These are phyloP conservation scores for Conidiobolus incongruus DNA, from an alignment of 371 early-diverging fungal genomes.

Conservation along the genomic window DNA sequence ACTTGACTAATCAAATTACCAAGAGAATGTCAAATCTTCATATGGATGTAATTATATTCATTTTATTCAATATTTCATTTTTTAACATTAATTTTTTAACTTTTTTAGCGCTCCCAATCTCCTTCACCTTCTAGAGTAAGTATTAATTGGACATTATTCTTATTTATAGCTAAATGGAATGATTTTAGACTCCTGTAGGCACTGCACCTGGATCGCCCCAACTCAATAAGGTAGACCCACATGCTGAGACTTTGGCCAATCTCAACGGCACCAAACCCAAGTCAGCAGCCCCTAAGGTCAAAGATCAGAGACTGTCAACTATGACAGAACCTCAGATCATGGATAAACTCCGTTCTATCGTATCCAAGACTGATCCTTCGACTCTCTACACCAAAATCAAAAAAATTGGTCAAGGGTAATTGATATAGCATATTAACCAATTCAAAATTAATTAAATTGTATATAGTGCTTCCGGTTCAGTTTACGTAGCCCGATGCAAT, in stretches of 20 bases:
- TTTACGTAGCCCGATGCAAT: slow-evolving; percentile 60
- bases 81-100: no score
- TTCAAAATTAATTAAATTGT: background rate
- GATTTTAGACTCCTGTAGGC: slow-evolving; percentile 7
- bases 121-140: background rate
- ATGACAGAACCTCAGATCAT: slow-evolving; percentile 81
- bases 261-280: slow-evolving; percentile 9
- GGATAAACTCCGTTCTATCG: slow-evolving; percentile 60
- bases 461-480: slow-evolving; percentile 82
- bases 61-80: background rate
- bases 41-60: background rate
- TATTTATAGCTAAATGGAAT: background rate
- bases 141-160: background rate
- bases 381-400: slow-evolving; percentile 67
- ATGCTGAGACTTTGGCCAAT: slow-evolving; percentile 6
- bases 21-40: slow-evolving; percentile 1
- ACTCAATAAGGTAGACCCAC: slow-evolving; percentile 4
- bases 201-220: slow-evolving; percentile 8
- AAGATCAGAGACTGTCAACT: slow-evolving; percentile 48
- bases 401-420: slow-evolving; percentile 88
- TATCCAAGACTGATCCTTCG: slow-evolving; percentile 73
- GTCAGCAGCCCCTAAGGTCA: slow-evolving; percentile 20
- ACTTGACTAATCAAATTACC: no score
- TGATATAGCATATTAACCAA: slow-evolving; percentile 1
- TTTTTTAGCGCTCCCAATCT: no score